These are phyloP conservation scores for Acrocalymma vagum DNA, from an alignment of 2,329 filamentous ascomycete genomes.

Conservation along the genomic window DNA sequence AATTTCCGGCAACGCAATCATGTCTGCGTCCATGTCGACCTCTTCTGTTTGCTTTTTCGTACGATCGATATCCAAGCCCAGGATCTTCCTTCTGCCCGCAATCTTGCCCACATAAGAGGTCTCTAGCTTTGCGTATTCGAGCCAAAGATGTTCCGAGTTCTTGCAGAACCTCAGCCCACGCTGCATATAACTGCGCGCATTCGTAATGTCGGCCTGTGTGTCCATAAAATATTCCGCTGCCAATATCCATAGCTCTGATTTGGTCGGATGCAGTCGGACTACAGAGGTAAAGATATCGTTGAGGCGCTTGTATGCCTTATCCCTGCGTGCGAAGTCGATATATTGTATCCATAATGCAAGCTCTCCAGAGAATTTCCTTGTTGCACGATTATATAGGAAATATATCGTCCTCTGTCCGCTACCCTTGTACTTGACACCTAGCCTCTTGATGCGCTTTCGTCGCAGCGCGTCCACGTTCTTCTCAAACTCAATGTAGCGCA, in stretches of 20 bases:
- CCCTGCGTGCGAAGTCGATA: constrained; percentile 77
- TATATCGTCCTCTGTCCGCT: constrained; percentile 85
- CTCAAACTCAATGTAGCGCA: constrained; percentile 79
- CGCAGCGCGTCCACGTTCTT: constrained; percentile 76
- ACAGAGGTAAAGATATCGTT: constrained; percentile 70
- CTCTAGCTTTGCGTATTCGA: constrained; percentile 90
- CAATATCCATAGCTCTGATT: constrained; percentile 83
- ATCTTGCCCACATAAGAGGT: constrained; percentile 91
- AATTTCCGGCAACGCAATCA: constrained; percentile 66
- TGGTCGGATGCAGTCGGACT: constrained; percentile 84
- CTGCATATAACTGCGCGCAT: constrained; percentile 86
- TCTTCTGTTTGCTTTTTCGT: constrained; percentile 53
- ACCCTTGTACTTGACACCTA: constrained; percentile 77
- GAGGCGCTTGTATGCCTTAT: constrained; percentile 69
- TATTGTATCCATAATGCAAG: constrained; percentile 89
- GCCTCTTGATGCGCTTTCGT: constrained; percentile 80
- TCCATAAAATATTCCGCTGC: constrained; percentile 83
- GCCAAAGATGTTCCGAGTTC: constrained; percentile 76
- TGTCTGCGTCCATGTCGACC: constrained; percentile 61
- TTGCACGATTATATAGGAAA: constrained; percentile 86
- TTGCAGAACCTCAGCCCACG: constrained; percentile 90
- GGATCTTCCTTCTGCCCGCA: constrained; percentile 73
- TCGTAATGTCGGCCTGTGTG: constrained; percentile 83
- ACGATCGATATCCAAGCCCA: constrained; percentile 65
- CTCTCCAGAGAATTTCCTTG: constrained; percentile 83